Base-by-base conservation (phyloP, 805 yeast species). In the Yamadazyma olivae region DNA sequence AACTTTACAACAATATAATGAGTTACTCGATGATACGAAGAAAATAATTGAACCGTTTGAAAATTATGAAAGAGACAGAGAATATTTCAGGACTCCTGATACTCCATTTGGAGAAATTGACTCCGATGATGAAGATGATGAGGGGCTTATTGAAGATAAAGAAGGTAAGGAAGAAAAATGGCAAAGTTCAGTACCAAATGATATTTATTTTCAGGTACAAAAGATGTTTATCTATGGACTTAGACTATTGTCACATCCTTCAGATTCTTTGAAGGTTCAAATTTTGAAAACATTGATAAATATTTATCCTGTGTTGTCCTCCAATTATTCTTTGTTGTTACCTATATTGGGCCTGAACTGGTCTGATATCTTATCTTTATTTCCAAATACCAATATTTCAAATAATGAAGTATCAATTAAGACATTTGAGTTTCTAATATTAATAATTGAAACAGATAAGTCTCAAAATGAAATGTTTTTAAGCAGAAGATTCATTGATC, bases 191-290 rank as follows among this genome's bases (percentile, higher is more conserved):
- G 63, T 90, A 0, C 84, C 95, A 0, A 62, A 71, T 27, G 60
- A 69, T 2, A 61, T 83, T 0, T 91, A 86, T 54, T 54, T 59
- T 26, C 61, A 81, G 2, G 59, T 85, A 1, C 75, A 79, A 29
- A 75, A 76, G 36, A 78, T 91, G 3, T 66, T 79, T 35, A 72
- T 67, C 5, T 86, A 88, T 53, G 82, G 91, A 5, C 83, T 85
- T 36, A 64, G 86, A 39, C 67, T 76, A 22, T 59, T 87, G 24
- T 78, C 86, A 2, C 93, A 85, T 48, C 74, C 76, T 1, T 81
- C 95, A 0, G 56, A 70, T 2, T 58, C 69, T 3, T 56, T 91
- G 20, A 71, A 76, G 28, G 53, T 73, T 3, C 81, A 77, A 40
- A 70, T 88, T 5, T 54, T 90, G 36, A 64, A 58, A 21, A 68